Evolutionary conservation across 257 asterid species (phyloP).

Genomic region (Hygrophila difformis): DNA sequence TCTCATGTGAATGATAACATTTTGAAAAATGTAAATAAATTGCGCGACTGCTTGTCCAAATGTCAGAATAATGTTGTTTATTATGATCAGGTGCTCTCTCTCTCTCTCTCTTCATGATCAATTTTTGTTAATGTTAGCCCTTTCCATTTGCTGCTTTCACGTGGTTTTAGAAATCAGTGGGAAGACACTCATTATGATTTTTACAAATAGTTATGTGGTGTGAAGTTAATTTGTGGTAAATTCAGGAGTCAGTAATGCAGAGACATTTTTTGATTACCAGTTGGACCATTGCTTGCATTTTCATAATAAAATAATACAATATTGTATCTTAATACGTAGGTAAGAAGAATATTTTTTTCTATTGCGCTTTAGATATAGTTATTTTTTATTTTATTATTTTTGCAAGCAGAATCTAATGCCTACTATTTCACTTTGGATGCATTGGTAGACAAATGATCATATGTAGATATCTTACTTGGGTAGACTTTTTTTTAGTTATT

Average conservation of each 20-base stretch:
- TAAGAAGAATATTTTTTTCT: neutral
- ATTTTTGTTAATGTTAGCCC: neutral
- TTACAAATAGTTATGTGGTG: conserved; percentile 6
- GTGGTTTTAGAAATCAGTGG: too few species aligned
- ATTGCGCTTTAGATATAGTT: neutral
- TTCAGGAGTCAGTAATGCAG: neutral
- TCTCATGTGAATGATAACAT: conserved; percentile 25
- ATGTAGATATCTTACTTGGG: too few species aligned
- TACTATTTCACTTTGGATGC: too few species aligned
- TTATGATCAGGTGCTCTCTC: conserved; percentile 51
- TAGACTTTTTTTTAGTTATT: too few species aligned
- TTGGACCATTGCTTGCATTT: conserved; percentile 8
- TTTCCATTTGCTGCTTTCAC: neutral
- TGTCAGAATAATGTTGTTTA: conserved; percentile 47
- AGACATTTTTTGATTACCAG: conserved; percentile 2
- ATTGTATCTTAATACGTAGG: conserved; percentile 1
- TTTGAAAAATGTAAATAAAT: conserved; percentile 45
- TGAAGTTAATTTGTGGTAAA: conserved; percentile 1
- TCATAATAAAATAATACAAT: conserved; percentile 1
- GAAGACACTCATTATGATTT: conserved; percentile 6
- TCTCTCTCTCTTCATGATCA: neutral
- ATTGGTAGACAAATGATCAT: too few species aligned
- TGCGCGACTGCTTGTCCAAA: conserved; percentile 44
- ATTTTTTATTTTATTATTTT: too few species aligned
- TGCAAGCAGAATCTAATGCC: too few species aligned